These are phyloP conservation scores for Pyrenophora teres DNA, from an alignment of 2,329 filamentous ascomycete genomes.

Conservation along the genomic window DNA sequence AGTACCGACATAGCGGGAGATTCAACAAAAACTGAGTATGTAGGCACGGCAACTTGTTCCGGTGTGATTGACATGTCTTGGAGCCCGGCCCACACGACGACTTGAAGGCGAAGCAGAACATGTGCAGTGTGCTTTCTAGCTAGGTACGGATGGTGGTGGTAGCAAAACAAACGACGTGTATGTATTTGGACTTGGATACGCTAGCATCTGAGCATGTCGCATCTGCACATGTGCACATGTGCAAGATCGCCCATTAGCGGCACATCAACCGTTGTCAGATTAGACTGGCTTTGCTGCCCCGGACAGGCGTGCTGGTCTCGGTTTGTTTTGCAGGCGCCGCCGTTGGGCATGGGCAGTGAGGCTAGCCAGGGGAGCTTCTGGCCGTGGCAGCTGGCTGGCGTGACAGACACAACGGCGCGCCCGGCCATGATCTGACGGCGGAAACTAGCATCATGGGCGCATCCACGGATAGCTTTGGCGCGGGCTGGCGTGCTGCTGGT, in stretches of 20 bases:
- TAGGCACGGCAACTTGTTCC: no score
- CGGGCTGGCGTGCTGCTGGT: constrained; percentile 30
- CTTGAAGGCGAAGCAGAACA: constrained; percentile 3
- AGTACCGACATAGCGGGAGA: not conserved
- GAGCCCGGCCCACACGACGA: not conserved
- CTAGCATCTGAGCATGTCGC: constrained; percentile 26
- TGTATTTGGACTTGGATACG: not conserved
- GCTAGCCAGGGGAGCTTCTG: constrained; percentile 26
- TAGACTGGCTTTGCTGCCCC: constrained; percentile 17
- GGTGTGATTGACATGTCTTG: no score
- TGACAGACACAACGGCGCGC: constrained; percentile 30
- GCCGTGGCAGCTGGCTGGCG: constrained; percentile 15
- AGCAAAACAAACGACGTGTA: no score
- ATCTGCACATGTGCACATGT: constrained; percentile 10
- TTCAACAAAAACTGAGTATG: constrained; percentile 8
- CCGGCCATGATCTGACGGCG: constrained; percentile 39
- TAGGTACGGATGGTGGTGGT: no score
- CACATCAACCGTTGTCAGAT: constrained; percentile 27
- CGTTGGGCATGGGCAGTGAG: constrained; percentile 14
- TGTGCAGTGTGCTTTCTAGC: no score
- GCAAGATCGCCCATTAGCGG: constrained; percentile 35
- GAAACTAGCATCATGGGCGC: constrained; percentile 34
- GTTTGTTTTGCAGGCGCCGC: constrained; percentile 21
- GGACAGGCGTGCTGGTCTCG: constrained; percentile 3
- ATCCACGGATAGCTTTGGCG: constrained; percentile 16